Evolutionary conservation across 208 protist species (phyloP).

Genomic region (Leishmania braziliensis): DNA sequence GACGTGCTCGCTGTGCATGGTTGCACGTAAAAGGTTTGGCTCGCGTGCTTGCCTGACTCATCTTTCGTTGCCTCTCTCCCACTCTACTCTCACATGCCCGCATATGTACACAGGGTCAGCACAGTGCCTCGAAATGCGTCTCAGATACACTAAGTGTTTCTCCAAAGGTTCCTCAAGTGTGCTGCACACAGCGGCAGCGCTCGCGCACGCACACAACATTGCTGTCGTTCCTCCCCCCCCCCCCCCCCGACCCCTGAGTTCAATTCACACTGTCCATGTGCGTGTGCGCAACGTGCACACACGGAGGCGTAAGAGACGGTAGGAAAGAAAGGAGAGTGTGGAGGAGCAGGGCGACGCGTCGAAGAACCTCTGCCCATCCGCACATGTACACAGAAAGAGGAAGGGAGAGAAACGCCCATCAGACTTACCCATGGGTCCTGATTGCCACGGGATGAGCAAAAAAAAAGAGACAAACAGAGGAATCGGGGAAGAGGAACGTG

Average conservation of each 20-base stretch:
- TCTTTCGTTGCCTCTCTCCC: background rate
- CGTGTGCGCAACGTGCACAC: background rate
- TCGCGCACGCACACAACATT: background rate
- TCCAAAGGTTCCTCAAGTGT: background rate
- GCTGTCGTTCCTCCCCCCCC: background rate
- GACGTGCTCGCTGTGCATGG: background rate
- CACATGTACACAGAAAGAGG: background rate
- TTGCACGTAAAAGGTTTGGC: background rate
- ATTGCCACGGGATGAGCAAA: background rate
- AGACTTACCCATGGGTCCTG: background rate
- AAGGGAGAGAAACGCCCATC: background rate
- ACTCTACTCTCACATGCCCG: background rate
- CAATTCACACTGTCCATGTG: background rate
- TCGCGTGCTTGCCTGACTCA: background rate
- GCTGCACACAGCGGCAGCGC: background rate
- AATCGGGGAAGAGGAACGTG: background rate
- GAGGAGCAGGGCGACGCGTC: background rate
- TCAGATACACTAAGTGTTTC: background rate
- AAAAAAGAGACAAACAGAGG: background rate
- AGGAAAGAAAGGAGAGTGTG: background rate
- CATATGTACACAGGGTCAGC: background rate
- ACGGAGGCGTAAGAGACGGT: background rate
- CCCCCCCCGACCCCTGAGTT: background rate
- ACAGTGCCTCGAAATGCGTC: background rate
- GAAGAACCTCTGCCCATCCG: background rate